phyloP scores from a whole-genome alignment of 2,329 filamentous ascomycete species.

The Aspergillus sclerotialis region DNA sequence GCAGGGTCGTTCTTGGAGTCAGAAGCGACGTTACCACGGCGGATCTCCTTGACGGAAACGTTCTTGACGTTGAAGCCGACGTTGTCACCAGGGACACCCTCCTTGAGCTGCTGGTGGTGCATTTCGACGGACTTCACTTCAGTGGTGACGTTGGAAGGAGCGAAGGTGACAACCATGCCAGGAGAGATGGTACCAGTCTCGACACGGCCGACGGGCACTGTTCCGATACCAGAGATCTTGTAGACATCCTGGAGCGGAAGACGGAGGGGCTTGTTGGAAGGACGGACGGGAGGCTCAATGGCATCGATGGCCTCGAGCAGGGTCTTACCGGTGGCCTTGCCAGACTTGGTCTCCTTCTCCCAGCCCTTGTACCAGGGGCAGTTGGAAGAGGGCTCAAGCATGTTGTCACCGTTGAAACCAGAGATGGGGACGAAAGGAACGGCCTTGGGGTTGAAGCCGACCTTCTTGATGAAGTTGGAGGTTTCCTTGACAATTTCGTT shows the following conservation, averaged over 20 bases:
- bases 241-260: slow-evolving; percentile 99
- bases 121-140: slow-evolving; percentile 99
- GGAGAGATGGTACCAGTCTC: slow-evolving; percentile 95
- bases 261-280: slow-evolving; percentile 98
- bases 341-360: slow-evolving; percentile 94
- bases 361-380: slow-evolving; percentile 99
- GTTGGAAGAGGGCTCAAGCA: slow-evolving; percentile 84
- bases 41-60: slow-evolving; percentile 99
- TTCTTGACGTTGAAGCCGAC: slow-evolving; percentile 99
- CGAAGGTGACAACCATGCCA: slow-evolving; percentile 87
- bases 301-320: slow-evolving; percentile 98
- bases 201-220: slow-evolving; percentile 99
- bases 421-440: slow-evolving; percentile 99
- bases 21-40: slow-evolving; percentile 99
- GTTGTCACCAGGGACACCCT: slow-evolving; percentile 99
- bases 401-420: slow-evolving; percentile 99
- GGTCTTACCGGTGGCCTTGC: slow-evolving; percentile 87
- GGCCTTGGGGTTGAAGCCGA: slow-evolving; percentile 99
- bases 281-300: slow-evolving; percentile 88
- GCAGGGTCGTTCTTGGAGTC: slow-evolving; percentile 99
- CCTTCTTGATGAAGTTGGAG: slow-evolving; percentile 99
- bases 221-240: slow-evolving; percentile 99
- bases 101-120: slow-evolving; percentile 97
- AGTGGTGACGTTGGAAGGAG: slow-evolving; percentile 97
- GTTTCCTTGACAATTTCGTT: slow-evolving; percentile 99